phyloP scores from a whole-genome alignment of 192 early-diverging fungal genomes.

The Backusella mclennaniae region DNA sequence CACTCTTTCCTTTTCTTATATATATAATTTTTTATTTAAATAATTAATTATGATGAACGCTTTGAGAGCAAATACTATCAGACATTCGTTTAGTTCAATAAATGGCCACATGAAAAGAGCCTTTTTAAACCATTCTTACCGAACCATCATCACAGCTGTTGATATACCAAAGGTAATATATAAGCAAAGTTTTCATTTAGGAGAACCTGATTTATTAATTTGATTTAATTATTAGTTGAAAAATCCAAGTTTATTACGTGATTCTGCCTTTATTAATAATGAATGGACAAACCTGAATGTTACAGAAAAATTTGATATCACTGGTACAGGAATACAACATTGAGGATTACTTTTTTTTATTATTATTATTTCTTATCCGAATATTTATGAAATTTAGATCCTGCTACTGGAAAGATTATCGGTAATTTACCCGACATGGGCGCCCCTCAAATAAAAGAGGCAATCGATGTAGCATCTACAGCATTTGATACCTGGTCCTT shows the following conservation, averaged over 20 bases:
- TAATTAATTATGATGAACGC: neutral
- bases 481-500: conserved; percentile 61
- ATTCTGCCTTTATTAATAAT: conserved; percentile 56
- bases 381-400: conserved; percentile 40
- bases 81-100: neutral
- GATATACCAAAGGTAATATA: neutral
- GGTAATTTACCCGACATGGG: conserved; percentile 62
- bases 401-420: conserved; percentile 56
- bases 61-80: neutral
- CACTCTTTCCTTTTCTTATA: neutral
- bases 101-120: neutral
- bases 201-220: neutral
- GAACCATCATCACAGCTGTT: neutral
- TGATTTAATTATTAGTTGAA: conserved; percentile 43
- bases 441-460: conserved; percentile 49
- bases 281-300: conserved; percentile 48
- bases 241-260: conserved; percentile 54
- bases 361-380: neutral
- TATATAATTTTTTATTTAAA: neutral
- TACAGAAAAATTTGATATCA: conserved; percentile 49
- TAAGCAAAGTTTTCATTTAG: neutral
- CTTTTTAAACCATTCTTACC: neutral
- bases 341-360: neutral
- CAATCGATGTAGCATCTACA: conserved; percentile 52
- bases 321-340: conserved; percentile 34